Conservation (phyloP, 164 flowering plant genomes). For the Macadamia integrifolia region DNA sequence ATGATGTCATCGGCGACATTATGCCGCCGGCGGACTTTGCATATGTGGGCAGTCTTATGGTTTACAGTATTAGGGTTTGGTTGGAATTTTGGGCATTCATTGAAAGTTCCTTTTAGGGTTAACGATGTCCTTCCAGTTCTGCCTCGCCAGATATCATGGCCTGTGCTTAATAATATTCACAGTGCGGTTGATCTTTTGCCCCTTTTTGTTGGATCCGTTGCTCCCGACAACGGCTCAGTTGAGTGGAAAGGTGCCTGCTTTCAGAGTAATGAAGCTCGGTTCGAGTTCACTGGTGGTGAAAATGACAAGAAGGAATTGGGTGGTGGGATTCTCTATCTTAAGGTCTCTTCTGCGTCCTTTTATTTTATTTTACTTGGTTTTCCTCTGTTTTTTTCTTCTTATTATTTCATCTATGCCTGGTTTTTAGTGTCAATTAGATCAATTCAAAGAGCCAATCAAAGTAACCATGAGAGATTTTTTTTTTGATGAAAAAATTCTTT, state of each 20-base stretch:
- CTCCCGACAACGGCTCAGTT: conserved; percentile 56
- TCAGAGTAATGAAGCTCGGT: conserved; percentile 55
- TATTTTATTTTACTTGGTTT: neutral
- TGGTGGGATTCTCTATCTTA: conserved; percentile 70
- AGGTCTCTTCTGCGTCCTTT: conserved; percentile 32
- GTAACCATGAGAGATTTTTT: too few relatives aligned
- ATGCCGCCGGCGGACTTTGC: neutral
- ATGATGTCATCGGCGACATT: conserved; percentile 1
- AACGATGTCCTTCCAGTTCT: conserved; percentile 86
- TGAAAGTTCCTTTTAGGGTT: conserved; percentile 69
- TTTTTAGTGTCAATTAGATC: neutral
- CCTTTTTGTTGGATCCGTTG: conserved; percentile 66
- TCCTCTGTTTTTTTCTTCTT: too few relatives aligned
- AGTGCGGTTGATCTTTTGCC: conserved; percentile 89
- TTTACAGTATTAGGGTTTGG: conserved; percentile 31
- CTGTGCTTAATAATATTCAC: conserved; percentile 75
- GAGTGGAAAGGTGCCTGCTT: conserved; percentile 96
- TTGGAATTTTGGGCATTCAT: conserved; percentile 26
- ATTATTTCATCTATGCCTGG: neutral
- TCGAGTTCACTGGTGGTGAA: conserved; percentile 48
- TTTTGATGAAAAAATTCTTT: too few relatives aligned
- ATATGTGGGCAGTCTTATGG: conserved; percentile 1
- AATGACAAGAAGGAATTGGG: conserved; percentile 51
- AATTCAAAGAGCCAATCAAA: neutral
- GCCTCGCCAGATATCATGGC: conserved; percentile 91